A percentile compares a stretch with the other conserved stretches of the same genome.
These are phyloP conservation scores for Tephrocybe sp. DNA, from an alignment of 768 basidiomycete species.

Conservation along the genomic window DNA sequence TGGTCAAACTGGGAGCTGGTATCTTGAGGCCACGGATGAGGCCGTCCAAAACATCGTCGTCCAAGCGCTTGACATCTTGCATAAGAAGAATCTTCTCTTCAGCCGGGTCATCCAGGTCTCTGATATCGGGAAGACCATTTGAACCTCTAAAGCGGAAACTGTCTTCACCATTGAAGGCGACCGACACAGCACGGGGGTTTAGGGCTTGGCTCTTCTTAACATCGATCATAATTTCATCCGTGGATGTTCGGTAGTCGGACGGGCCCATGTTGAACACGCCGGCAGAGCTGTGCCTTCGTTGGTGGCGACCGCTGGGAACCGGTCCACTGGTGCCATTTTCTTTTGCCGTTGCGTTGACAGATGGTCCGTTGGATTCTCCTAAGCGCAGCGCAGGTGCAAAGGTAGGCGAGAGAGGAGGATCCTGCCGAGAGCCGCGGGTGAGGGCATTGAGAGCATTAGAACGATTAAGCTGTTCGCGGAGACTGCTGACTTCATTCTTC, in stretches of 20 bases:
- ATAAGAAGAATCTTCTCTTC: slow-evolving; percentile 95
- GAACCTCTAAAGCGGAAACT: slow-evolving; percentile 59
- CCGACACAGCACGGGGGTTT: slow-evolving; percentile 84
- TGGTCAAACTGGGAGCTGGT: slow-evolving; percentile 84
- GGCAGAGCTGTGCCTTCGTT: slow-evolving; percentile 85
- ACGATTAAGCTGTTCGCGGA: slow-evolving; percentile 94
- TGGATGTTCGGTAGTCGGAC: slow-evolving; percentile 68
- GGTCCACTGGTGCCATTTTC: slow-evolving; percentile 20
- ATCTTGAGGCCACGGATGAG: slow-evolving; percentile 92
- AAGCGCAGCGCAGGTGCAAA: slow-evolving; percentile 78
- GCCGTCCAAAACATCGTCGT: slow-evolving; percentile 91
- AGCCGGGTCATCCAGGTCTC: slow-evolving; percentile 81
- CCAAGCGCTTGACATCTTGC: slow-evolving; percentile 85
- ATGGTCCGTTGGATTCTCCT: slow-evolving; percentile 44
- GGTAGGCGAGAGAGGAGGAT: slow-evolving; percentile 80
- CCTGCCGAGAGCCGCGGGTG: slow-evolving; percentile 68
- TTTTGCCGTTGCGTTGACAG: slow-evolving; percentile 28
- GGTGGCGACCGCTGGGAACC: slow-evolving; percentile 52
- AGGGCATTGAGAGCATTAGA: slow-evolving; percentile 90
- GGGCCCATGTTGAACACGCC: slow-evolving; percentile 67
- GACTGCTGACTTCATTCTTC: slow-evolving; percentile 87
- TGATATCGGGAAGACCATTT: slow-evolving; percentile 70
- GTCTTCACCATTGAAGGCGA: slow-evolving; percentile 85
- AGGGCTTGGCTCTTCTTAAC: slow-evolving; percentile 69
- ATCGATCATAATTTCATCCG: slow-evolving; percentile 75